Conservation (phyloP, 352 stramenopile species). For the Pythium scleroteichum region DNA sequence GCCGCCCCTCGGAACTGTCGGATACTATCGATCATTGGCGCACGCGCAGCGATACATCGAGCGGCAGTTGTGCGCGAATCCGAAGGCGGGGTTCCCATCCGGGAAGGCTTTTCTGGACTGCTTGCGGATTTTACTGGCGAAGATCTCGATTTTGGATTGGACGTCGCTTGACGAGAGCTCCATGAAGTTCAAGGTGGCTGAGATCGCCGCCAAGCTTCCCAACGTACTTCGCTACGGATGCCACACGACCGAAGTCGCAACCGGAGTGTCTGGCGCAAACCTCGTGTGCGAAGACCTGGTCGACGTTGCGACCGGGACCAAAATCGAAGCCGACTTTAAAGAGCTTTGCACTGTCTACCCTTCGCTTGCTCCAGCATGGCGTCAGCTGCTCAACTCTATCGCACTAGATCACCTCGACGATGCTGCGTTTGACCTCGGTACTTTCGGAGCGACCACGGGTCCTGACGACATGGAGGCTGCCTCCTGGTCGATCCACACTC, state of each 20-base stretch:
- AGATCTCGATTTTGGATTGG: conserved; percentile 80
- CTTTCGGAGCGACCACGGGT: conserved; percentile 28
- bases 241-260: not conserved
- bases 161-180: conserved; percentile 63
- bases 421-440: conserved; percentile 47
- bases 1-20: conserved; percentile 57
- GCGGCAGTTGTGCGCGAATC: conserved; percentile 28
- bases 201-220: conserved; percentile 47
- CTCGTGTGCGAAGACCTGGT: conserved; percentile 27
- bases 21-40: conserved; percentile 64
- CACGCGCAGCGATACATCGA: conserved; percentile 44
- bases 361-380: conserved; percentile 42
- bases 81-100: conserved; percentile 36
- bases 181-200: conserved; percentile 49
- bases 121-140: conserved; percentile 65
- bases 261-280: conserved; percentile 29
- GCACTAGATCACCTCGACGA: conserved; percentile 38
- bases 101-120: conserved; percentile 66
- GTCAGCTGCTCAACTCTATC: conserved; percentile 8
- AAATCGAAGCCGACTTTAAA: conserved; percentile 34
- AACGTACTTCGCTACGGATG: conserved; percentile 49
- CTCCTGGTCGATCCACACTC: conserved; percentile 26
- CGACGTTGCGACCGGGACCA: conserved; percentile 33
- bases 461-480: conserved; percentile 24
- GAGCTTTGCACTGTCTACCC: conserved; percentile 36